Evolutionary conservation across 805 yeast species (phyloP), one percentile per base, ranked within the genome.

Genomic region (Wickerhamiella kazuoi): DNA sequence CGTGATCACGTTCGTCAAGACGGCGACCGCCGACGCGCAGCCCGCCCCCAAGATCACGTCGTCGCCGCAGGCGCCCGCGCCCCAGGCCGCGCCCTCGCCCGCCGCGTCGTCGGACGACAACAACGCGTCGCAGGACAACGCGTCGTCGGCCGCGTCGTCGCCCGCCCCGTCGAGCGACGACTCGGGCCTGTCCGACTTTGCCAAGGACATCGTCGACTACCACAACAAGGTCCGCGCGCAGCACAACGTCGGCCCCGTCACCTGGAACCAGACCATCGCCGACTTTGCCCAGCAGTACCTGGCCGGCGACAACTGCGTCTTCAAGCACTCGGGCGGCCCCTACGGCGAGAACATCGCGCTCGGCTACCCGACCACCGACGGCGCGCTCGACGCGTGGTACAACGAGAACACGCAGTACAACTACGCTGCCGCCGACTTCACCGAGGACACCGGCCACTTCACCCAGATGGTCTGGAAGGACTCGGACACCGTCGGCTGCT

Each of bases 321-420:
- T 79, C 45, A 55, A 60, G 30, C 93, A 79, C 58, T 74, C 84
- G 0, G 62, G 65, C 34, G 73, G 76, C 15, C 67, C 67, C 18
- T 72, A 72, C 57, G 93, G 93, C 40, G 90, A 79, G 56, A 79
- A 79, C 60, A 65, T 79, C 42, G 87, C 87, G 19, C 64, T 73
- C 30, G 90, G 90, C 28, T 77, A 67, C 55, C 49, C 64, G 53
- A 51, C 60, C 31, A 57, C 68, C 6, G 62, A 62, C 38, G 62
- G 23, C n/a, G 79, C 82, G 2, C 72, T 74, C 9, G 66, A 67
- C 21, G 86, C 82, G 3, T 79, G 87, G 87, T 79, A 78, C 61
- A 61, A 67, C 47, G 87, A 79, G 59, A 66, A 76, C 39, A 43
- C 50, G 37, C 36, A 53, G 3, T 77, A 75, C 61, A 59, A 68